Base-by-base conservation (phyloP, 306 rosid genomes). In the Medicago truncatula region DNA sequence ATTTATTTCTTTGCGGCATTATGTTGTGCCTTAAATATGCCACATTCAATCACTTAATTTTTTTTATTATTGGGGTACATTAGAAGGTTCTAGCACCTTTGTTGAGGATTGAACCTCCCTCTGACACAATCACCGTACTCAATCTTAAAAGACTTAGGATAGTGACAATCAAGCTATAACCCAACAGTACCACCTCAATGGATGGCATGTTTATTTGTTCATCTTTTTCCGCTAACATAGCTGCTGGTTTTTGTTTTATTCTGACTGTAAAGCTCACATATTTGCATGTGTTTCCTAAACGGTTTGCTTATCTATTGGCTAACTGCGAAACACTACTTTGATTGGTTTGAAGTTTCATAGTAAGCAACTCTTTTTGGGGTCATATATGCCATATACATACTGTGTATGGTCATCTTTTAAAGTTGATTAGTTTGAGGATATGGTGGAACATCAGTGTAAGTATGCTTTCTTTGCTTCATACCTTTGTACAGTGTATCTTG, bases 401-500 rank as follows among this genome's bases (percentile, higher is more conserved):
- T 21, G 23, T 23, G 23, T 23, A 21, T 25, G 46, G 31, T 67
- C 69, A 54, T 73, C 74, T 63, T 50, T 43, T 53, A 38, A 58
- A 57, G 39, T 69, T 28, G 47, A 28, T 58, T 70, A 50, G 53
- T 73, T 83, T 74, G 71, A 72, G 46, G 62, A 72, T 40, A 70
- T 34, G 76, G 52, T 44, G 70, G 70, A 70, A 80, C 34, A 41
- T 50, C 73, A 65, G 50, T 43, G 46, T 43, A 40, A 50, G 65
- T 21, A 98, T 88, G 78, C 69, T 61, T 82, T 73, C 16, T 64
- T 31, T 70, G 15, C 61, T 65, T 76, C 56, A 31, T 62, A 81
- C 83, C 43, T 79, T 87, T 15, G 8, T 56, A 28, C 67, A 50
- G 9, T 23, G 28, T 61, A 50, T 71, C 57, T 59, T 82, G 50